Evolutionary conservation across 352 stramenopile genomes (phyloP), one percentile per base, ranked within the genome.

Genomic region (Pythium oligandrum): DNA sequence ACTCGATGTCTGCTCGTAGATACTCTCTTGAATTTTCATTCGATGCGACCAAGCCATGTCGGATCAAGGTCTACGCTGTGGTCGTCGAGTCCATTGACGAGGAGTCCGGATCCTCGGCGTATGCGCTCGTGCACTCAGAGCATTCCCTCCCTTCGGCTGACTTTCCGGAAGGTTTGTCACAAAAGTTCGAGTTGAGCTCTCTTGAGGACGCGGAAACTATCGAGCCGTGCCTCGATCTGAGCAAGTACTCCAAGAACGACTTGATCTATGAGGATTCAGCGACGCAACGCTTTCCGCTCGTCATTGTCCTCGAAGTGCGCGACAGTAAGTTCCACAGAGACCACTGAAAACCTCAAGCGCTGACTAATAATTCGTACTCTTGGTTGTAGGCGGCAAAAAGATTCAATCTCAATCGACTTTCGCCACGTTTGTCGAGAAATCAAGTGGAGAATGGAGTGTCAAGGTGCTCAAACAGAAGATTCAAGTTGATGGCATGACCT

Each of bases 401-500:
- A 69, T 77, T 12, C 81, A 94, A 50, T 91, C 83, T 30, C 83
- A 94, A 48, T 70, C 83, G 26, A 94, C 81, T 6, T 94, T 94
- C 49, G 79, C 72, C 48, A 88, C 77, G 30, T 89, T 94, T 49
- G 51, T 66, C 7, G 76, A 73, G 60, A 73, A 73, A 58, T 53
- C 63, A 30, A 69, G 60, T 10, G 64, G 65, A 32, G 49, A 58
- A 9, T 89, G 73, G 70, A 59, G 71, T 32, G 55, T 90, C 62
- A 89, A 90, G 59, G 71, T 92, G 56, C 65, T 94, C 56, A 94
- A 94, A 57, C 83, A 94, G 50, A 93, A 94, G 60, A 80, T 92
- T 37, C 59, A 78, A 57, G 59, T 73, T 10, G 70, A 90, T 17
- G 78, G 76, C 2, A 48, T 90, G 54, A 90, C 82, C 5, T 94